Base-by-base conservation (phyloP, 2,329 filamentous ascomycete genomes). In the Stromatinia cepivora region DNA sequence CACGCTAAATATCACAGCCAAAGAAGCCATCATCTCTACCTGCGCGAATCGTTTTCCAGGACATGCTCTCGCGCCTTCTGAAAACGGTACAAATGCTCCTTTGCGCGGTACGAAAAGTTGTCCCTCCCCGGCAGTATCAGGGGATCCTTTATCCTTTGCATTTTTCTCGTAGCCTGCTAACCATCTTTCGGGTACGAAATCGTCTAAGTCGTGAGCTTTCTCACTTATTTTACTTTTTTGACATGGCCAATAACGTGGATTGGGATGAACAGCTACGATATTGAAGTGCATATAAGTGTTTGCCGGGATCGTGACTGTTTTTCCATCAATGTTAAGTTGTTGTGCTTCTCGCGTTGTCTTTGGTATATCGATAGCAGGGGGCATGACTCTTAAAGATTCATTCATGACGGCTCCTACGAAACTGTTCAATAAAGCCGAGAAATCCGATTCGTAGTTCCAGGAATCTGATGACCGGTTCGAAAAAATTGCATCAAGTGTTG, bases 321-420 rank as follows among this genome's bases (percentile, higher is more conserved):
- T 69, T 20, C 70, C 70, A 42, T 75, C 70, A 54, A 94, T 76
- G 31, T 82, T 77, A 79, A 93, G 88, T 64, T 84, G 83, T 36
- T 81, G 76, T 4, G 77, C 75, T 2, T 80, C 77, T 3, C 79
- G 76, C 6, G 86, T 84, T 65, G 82, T 84, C 80, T 95, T 94
- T 39, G 92, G 92, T 36, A 95, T 89, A 65, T 85, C 86, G 57
- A 88, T 81, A 25, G 92, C 89, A 0, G 92, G 87, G 1, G 92
- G 90, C 70, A 92, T 83, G 52, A 93, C 75, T 17, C 92, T 88
- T 68, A 95, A 83, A 46, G 89, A 88, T 81, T 95, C 92, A 76
- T 93, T 91, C 84, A 94, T 86, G 75, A 90, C 86, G 5, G 92
- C 91, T n/a, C 90, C 92, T 13, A 90, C 81, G 84, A 92, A 89